phyloP scores from a whole-genome alignment of 148 eudicot species.

The Camellia japonica region DNA sequence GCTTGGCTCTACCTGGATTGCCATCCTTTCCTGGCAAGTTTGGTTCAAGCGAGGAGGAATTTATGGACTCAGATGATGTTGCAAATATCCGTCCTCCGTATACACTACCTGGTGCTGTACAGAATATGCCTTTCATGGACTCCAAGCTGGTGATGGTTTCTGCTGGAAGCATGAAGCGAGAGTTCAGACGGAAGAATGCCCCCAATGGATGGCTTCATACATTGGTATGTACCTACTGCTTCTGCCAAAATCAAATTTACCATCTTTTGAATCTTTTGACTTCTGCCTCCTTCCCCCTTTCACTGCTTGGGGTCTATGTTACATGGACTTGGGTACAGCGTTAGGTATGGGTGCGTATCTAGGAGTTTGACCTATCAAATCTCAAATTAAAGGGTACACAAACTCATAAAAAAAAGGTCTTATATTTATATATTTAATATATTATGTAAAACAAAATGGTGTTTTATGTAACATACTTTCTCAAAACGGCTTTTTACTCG shows the following conservation, averaged over 20 bases:
- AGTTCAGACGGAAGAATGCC: constrained; percentile 54
- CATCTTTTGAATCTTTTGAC: not conserved
- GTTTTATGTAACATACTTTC: no score
- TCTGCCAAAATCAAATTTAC: not conserved
- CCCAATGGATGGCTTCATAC: constrained; percentile 70
- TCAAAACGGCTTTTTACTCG: no score
- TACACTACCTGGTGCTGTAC: constrained; percentile 41
- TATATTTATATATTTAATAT: no score
- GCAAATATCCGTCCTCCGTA: constrained; percentile 42
- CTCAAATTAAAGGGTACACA: no score
- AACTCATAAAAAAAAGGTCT: no score
- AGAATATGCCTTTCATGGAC: constrained; percentile 40
- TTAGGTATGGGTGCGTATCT: no score
- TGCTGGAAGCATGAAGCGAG: constrained; percentile 48
- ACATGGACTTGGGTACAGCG: no score
- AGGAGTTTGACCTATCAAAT: no score
- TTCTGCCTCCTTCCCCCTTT: not conserved
- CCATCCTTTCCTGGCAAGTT: constrained; percentile 68
- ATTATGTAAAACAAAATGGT: no score
- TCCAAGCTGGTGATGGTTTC: constrained; percentile 51
- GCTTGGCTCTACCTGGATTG: constrained; percentile 68
- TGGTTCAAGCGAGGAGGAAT: constrained; percentile 86
- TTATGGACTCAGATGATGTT: constrained; percentile 82
- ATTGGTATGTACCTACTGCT: constrained; percentile 42
- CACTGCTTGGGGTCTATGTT: not conserved